phyloP scores from a whole-genome alignment of 352 stramenopile genomes.

The Aphanomyces euteiches region DNA sequence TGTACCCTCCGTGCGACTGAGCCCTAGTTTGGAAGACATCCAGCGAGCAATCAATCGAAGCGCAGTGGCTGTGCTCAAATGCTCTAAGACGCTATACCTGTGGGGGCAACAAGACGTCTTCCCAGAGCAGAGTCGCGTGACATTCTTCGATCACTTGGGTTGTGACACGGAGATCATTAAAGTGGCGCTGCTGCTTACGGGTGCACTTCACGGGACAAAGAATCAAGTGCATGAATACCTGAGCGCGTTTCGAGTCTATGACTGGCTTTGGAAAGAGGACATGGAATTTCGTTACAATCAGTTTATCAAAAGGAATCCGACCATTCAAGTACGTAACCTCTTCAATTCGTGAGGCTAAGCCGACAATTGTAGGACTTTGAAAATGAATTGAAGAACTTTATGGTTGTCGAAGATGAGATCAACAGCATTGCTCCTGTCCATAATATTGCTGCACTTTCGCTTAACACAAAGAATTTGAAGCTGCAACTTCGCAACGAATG shows the following conservation, averaged over 20 bases:
- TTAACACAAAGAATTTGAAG: conserved; percentile 88
- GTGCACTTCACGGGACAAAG: conserved; percentile 75
- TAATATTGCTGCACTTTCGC: conserved; percentile 79
- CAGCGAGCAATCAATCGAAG: conserved; percentile 81
- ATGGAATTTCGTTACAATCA: conserved; percentile 83
- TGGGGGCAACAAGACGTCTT: conserved; percentile 71
- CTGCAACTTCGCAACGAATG: conserved; percentile 80
- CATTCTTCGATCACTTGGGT: conserved; percentile 78
- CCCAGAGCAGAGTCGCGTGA: conserved; percentile 46
- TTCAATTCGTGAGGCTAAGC: no score
- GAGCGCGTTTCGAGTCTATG: conserved; percentile 81
- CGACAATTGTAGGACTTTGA: conserved; percentile 54
- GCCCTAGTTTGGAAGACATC: conserved; percentile 78
- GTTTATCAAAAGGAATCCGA: conserved; percentile 76
- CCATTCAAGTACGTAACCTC: conserved; percentile 43
- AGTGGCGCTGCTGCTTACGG: conserved; percentile 78
- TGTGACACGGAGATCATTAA: conserved; percentile 88
- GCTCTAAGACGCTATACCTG: conserved; percentile 71
- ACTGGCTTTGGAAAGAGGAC: conserved; percentile 89
- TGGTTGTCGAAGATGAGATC: conserved; percentile 75
- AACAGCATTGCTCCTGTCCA: conserved; percentile 70
- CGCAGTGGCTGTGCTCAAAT: conserved; percentile 74
- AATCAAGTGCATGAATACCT: conserved; percentile 84
- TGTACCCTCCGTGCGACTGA: conserved; percentile 73
- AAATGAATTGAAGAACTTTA: conserved; percentile 73